These are phyloP conservation scores for Alternaria sp. DNA, from an alignment of 2,329 filamentous ascomycete genomes.

Conservation along the genomic window DNA sequence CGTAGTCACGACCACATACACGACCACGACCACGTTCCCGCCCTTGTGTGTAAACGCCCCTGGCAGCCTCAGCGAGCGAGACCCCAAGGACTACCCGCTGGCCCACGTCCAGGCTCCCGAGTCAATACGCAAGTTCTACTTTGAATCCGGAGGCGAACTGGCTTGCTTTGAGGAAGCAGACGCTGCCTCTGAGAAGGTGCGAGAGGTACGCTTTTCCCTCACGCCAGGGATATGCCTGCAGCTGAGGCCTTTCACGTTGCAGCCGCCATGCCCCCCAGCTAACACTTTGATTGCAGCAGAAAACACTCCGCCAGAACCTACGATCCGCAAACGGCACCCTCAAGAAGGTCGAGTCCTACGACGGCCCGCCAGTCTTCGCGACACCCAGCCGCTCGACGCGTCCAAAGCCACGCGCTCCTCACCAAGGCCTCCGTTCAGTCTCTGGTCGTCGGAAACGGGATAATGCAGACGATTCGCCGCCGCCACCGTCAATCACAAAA, in stretches of 20 bases:
- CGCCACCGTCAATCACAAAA: conserved; percentile 64
- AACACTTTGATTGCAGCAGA: conserved; percentile 50
- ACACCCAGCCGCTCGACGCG: conserved; percentile 50
- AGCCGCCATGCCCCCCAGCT: conserved; percentile 25
- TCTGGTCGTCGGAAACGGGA: conserved; percentile 55
- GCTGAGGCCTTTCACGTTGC: conserved; percentile 29
- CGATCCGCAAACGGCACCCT: conserved; percentile 58
- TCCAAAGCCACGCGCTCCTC: conserved; percentile 32
- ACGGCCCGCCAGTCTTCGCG: conserved; percentile 53
- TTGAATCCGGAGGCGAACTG: conserved; percentile 70
- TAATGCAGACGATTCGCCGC: conserved; percentile 50
- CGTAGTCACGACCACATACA: conserved; percentile 88
- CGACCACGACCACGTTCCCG: conserved; percentile 81
- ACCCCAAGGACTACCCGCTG: conserved; percentile 89
- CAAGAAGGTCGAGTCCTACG: conserved; percentile 50
- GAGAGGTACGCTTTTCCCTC: conserved; percentile 58
- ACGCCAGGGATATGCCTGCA: conserved; percentile 26
- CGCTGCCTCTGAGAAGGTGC: conserved; percentile 61
- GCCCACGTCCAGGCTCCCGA: conserved; percentile 83
- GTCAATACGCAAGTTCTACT: conserved; percentile 78
- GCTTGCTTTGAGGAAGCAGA: conserved; percentile 71
- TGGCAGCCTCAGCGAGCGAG: conserved; percentile 73
- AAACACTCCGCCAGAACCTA: conserved; percentile 55
- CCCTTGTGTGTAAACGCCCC: conserved; percentile 82
- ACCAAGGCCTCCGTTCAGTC: conserved; percentile 33